Percentiles rank a stretch among this genome's conserved stretches.
Evolutionary conservation across 352 stramenopile genomes (phyloP).

Genomic region (Aphanomyces invadans): DNA sequence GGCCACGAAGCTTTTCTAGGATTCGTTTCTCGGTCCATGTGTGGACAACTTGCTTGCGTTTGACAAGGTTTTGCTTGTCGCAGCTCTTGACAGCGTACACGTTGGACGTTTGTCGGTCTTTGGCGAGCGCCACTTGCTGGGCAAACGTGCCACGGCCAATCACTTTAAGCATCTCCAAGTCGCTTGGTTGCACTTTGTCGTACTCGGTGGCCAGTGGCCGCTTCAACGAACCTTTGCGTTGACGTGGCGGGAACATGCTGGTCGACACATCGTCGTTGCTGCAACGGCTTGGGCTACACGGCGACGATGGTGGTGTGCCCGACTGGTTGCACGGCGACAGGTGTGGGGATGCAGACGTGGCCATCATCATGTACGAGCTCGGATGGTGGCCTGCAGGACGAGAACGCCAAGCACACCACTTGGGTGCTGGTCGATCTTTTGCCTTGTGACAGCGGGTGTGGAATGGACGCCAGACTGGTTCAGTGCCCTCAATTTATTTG

Average conservation of each 20-base stretch:
- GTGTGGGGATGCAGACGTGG: background rate
- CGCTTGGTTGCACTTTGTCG: conserved; percentile 17
- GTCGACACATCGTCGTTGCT: background rate
- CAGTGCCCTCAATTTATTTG: background rate
- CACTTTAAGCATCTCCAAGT: conserved; percentile 77
- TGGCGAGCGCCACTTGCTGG: conserved; percentile 67
- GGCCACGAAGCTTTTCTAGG: conserved; percentile 46
- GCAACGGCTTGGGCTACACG: background rate
- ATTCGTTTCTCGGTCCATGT: conserved; percentile 76
- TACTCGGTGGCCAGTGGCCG: background rate
- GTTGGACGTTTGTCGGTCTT: conserved; percentile 39
- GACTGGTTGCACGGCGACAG: background rate
- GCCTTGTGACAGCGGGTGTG: background rate
- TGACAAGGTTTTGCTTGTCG: conserved; percentile 64
- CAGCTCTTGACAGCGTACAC: conserved; percentile 79
- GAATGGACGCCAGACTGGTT: background rate
- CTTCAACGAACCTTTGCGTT: conserved; percentile 17
- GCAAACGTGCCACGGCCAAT: conserved; percentile 78
- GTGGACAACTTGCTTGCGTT: conserved; percentile 70
- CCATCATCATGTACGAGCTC: background rate
- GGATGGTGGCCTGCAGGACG: no score
- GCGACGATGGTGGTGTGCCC: background rate
- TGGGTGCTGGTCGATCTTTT: background rate
- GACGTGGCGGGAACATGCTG: background rate
- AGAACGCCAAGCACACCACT: background rate